Base-by-base conservation (phyloP, 1,284 basidiomycete species). In the Erythrobasidium hasegawianum region DNA sequence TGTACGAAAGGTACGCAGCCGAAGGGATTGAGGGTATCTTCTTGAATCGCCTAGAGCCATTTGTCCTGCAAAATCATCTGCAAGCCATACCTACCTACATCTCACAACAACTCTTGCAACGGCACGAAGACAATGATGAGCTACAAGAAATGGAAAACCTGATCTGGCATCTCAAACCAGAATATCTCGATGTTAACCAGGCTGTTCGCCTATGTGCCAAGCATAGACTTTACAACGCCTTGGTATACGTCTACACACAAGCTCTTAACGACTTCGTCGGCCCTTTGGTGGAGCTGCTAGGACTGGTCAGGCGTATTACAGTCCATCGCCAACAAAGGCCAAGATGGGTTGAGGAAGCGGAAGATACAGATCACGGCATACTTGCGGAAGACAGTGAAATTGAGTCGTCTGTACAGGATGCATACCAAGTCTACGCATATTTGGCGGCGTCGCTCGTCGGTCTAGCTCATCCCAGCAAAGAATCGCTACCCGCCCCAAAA, bases 141-240 rank as follows among this genome's bases (percentile, higher is more conserved):
- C 86, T 87, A 20, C 87, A 88, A 57, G 81, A 86, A 1, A 89
- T 90, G 1, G 93, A 98, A 76, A 83, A 85, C 43, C 81, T 98
- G 67, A 95, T 99, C 61, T 97, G 93, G 90, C 91, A 96, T 76
- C 90, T 97, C 67, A 89, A 97, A 71, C 92, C 95, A 0, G 80
- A 84, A 14, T 90, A 87, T 72, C 80, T 99, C 66, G 96, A 99
- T 75, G 87, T 97, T 76, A 89, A 98, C 75, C 96, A 97, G 77
- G 88, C 88, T 0, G 87, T 97, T 68, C 83, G 79, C 16, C 81
- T 99, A 2, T 98, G 96, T 75, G 86, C 90, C 74, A 82, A 81
- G 61, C 84, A 91, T 73, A 81, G 83, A 29, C 83, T 98, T 1
- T 97, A 93, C 80, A 95, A 97, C 75, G 94, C 95, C 0, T 82